These are phyloP conservation scores for Stachybotrys echinatus DNA, from an alignment of 2,329 filamentous ascomycete species.

Conservation along the genomic window DNA sequence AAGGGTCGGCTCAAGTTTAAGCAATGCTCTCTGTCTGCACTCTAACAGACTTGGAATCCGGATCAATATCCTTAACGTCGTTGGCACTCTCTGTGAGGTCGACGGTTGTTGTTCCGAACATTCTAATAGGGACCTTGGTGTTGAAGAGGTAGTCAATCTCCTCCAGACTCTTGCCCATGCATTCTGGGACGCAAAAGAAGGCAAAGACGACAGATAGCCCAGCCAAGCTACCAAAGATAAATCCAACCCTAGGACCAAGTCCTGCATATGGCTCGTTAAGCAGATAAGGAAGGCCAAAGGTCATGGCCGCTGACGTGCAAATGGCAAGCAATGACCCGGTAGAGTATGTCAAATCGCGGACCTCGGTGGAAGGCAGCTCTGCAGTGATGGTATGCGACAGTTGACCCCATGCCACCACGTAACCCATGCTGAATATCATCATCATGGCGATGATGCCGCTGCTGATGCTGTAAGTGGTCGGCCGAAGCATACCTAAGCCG, in stretches of 20 bases:
- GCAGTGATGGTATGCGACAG: conserved; percentile 26
- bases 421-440: conserved; percentile 21
- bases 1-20: too few relatives aligned
- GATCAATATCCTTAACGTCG: too few relatives aligned
- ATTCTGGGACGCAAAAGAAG: conserved; percentile 10
- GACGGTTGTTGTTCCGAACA: conserved; percentile 1
- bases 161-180: conserved; percentile 5
- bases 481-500: conserved; percentile 21
- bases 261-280: conserved; percentile 25
- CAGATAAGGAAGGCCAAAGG: conserved; percentile 24
- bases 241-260: conserved; percentile 27
- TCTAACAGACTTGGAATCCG: too few relatives aligned
- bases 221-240: conserved; percentile 19
- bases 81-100: too few relatives aligned
- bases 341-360: conserved; percentile 22
- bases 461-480: conserved; percentile 11
- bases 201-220: conserved; percentile 6
- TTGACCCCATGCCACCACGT: conserved; percentile 24
- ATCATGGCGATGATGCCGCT: conserved; percentile 25
- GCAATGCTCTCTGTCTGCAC: too few relatives aligned
- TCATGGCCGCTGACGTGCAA: conserved; percentile 22
- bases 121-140: too few relatives aligned
- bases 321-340: conserved; percentile 17
- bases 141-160: conserved; percentile 8
- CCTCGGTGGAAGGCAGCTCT: conserved; percentile 22